phyloP scores from a whole-genome alignment of 2,329 filamentous ascomycete species.

The Penicillium italicum region DNA sequence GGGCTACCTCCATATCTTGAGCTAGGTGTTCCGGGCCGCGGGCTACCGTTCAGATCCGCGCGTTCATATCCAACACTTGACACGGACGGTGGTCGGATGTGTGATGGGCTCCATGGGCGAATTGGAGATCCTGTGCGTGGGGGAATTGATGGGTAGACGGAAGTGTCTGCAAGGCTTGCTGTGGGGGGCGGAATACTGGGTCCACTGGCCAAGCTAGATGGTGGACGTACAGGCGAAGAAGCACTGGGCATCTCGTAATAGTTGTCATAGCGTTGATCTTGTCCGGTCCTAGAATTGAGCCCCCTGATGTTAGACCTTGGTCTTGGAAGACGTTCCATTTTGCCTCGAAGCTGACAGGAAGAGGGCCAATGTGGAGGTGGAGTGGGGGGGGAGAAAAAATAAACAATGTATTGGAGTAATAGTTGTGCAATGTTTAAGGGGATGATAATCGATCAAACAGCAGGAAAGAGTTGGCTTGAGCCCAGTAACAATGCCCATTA shows the following conservation, averaged over 20 bases:
- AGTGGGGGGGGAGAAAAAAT: not conserved
- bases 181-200: slow-evolving; percentile 43
- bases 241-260: slow-evolving; percentile 30
- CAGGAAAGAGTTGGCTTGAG: not conserved
- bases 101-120: slow-evolving; percentile 58
- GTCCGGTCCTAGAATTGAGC: slow-evolving; percentile 17
- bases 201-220: slow-evolving; percentile 42
- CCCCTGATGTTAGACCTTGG: slow-evolving; percentile 23
- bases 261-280: slow-evolving; percentile 18
- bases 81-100: slow-evolving; percentile 62
- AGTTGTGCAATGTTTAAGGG: slow-evolving; percentile 10
- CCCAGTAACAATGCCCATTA: slow-evolving; percentile 5
- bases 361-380: not conserved
- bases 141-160: slow-evolving; percentile 37
- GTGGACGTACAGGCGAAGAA: slow-evolving; percentile 36
- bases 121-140: slow-evolving; percentile 41
- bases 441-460: not conserved
- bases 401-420: slow-evolving; percentile 8
- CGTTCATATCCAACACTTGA: slow-evolving; percentile 75
- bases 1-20: slow-evolving; percentile 86
- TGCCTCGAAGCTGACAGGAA: not conserved
- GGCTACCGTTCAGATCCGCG: slow-evolving; percentile 81
- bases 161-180: slow-evolving; percentile 31
- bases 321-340: slow-evolving; percentile 17
- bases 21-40: slow-evolving; percentile 84